phyloP scores from a whole-genome alignment of 192 early-diverging fungal species.

The Podila minutissima region DNA sequence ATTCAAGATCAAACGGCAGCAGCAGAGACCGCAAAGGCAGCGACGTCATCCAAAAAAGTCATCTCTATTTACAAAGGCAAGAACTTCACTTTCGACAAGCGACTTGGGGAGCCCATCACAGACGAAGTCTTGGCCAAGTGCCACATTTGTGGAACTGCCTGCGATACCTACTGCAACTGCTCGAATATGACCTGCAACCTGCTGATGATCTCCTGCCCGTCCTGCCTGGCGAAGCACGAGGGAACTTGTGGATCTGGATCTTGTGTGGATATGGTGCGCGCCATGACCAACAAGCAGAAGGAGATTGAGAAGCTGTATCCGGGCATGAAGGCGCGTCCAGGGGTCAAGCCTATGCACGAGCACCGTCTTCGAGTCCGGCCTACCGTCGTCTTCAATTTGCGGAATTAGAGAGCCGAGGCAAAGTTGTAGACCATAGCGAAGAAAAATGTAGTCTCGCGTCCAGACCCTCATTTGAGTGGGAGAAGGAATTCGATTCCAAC shows the following conservation, averaged over 20 bases:
- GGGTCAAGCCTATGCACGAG: conserved; percentile 34
- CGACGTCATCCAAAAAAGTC: conserved; percentile 2
- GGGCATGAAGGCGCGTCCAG: conserved; percentile 37
- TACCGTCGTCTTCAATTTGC: conserved; percentile 16
- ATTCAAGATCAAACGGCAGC: conserved; percentile 51
- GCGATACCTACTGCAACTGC: conserved; percentile 76
- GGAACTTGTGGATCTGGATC: conserved; percentile 60
- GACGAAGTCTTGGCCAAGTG: conserved; percentile 72
- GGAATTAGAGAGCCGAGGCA: background rate
- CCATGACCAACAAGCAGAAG: conserved; percentile 38
- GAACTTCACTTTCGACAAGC: conserved; percentile 87
- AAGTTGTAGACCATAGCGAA: too few relatives aligned
- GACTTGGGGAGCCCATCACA: conserved; percentile 76
- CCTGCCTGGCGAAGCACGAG: conserved; percentile 58
- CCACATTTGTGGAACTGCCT: conserved; percentile 73
- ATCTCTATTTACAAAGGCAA: conserved; percentile 75
- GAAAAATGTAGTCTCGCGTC: too few relatives aligned
- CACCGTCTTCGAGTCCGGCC: conserved; percentile 41
- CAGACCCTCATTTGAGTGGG: too few relatives aligned
- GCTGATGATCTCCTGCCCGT: conserved; percentile 73
- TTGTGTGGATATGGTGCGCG: conserved; percentile 59
- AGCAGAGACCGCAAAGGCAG: background rate
- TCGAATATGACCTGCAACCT: conserved; percentile 76
- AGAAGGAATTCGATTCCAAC: too few relatives aligned
- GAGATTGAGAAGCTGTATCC: conserved; percentile 29